A percentile compares a stretch with the other conserved stretches of the same genome.
Conservation (phyloP, 768 basidiomycete species). For the Amanita muscaria region DNA sequence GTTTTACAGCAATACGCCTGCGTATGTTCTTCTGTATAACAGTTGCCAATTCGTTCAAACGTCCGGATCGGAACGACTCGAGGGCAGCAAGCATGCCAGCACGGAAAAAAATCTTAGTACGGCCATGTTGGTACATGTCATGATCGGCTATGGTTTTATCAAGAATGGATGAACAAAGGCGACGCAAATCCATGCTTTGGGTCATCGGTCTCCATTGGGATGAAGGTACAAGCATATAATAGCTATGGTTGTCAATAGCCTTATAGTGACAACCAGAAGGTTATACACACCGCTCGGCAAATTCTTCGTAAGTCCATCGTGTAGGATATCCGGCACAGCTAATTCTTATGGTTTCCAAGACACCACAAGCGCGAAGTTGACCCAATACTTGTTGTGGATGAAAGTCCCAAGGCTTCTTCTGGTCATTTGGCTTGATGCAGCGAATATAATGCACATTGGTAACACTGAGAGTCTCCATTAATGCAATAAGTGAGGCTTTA, state of each 20-base stretch:
- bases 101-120: slow-evolving; percentile 98
- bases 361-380: slow-evolving; percentile 96
- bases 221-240: slow-evolving; percentile 93
- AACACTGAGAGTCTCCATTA: slow-evolving; percentile 96
- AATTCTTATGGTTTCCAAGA: slow-evolving; percentile 96
- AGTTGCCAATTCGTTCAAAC: slow-evolving; percentile 86
- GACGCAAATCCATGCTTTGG: slow-evolving; percentile 67
- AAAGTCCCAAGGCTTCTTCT: slow-evolving; percentile 95
- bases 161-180: slow-evolving; percentile 78
- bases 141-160: slow-evolving; percentile 82
- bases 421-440: slow-evolving; percentile 98
- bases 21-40: slow-evolving; percentile 97
- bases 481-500: slow-evolving; percentile 84
- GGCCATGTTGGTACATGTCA: slow-evolving; percentile 95
- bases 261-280: too few relatives aligned
- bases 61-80: slow-evolving; percentile 81
- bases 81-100: slow-evolving; percentile 97
- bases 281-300: slow-evolving; percentile 88
- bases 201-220: slow-evolving; percentile 83
- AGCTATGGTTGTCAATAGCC: slow-evolving; percentile 32
- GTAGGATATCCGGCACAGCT: slow-evolving; percentile 98
- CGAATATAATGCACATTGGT: slow-evolving; percentile 99
- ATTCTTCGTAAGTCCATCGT: slow-evolving; percentile 97
- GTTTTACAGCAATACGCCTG: slow-evolving; percentile 73
- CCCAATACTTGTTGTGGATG: slow-evolving; percentile 91